Conservation (phyloP, 345 rosid species). For the Ceriops decandra region DNA sequence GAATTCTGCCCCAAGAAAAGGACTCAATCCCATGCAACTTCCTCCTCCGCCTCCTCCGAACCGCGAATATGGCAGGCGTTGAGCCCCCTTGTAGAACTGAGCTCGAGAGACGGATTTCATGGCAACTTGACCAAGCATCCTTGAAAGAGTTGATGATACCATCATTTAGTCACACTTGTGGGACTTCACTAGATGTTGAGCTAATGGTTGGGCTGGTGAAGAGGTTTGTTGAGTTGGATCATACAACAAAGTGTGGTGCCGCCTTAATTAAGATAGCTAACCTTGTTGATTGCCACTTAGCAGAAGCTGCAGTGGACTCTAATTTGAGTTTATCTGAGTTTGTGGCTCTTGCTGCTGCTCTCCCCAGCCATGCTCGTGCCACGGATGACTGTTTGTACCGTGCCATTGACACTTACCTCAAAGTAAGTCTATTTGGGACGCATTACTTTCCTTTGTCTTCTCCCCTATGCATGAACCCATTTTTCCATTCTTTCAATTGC, state of each 20-base stretch:
- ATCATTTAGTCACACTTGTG: constrained; percentile 76
- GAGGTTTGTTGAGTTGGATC: constrained; percentile 48
- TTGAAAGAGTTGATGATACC: constrained; percentile 88
- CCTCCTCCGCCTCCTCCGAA: constrained; percentile 76
- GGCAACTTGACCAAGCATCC: constrained; percentile 87
- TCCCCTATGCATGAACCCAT: background rate
- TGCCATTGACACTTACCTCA: constrained; percentile 83
- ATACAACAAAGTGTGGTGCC: constrained; percentile 43
- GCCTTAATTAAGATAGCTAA: constrained; percentile 65
- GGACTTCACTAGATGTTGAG: constrained; percentile 71
- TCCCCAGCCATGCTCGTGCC: constrained; percentile 67
- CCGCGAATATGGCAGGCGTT: constrained; percentile 69
- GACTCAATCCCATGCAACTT: constrained; percentile 77
- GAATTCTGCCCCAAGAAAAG: constrained; percentile 78
- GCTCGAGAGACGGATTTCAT: constrained; percentile 67
- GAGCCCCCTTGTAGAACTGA: constrained; percentile 50
- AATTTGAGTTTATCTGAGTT: constrained; percentile 53
- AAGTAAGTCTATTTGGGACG: constrained; percentile 38
- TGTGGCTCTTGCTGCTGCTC: constrained; percentile 51
- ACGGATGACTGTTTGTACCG: constrained; percentile 73
- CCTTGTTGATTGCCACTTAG: constrained; percentile 74
- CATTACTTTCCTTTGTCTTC: background rate
- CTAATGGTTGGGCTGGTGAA: constrained; percentile 60
- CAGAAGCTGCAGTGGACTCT: constrained; percentile 64
- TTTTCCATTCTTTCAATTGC: background rate